Evolutionary conservation across 441 rosid species (phyloP).

Genomic region (Corymbia calophylla): DNA sequence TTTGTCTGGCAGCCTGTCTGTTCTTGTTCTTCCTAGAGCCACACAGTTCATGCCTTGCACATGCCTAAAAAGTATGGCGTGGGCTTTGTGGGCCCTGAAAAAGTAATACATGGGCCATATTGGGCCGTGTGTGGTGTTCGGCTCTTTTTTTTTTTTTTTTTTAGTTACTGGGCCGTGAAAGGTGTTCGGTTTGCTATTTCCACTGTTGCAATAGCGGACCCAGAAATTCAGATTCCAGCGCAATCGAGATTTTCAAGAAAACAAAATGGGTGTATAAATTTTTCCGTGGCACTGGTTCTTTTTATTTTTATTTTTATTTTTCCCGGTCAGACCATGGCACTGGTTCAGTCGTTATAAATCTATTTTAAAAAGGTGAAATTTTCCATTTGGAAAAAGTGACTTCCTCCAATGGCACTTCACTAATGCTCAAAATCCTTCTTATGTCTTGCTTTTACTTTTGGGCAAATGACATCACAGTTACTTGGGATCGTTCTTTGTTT

Average conservation of each 20-base stretch:
- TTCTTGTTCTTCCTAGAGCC: not conserved
- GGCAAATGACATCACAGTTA: not conserved
- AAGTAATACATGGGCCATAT: not conserved
- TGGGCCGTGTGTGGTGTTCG: not conserved
- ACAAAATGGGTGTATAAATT: not conserved
- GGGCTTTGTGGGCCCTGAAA: not conserved
- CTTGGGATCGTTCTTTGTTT: not conserved
- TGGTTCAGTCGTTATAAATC: not conserved
- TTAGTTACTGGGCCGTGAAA: not conserved
- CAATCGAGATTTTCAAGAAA: not conserved
- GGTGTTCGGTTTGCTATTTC: not conserved
- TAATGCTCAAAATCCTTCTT: not conserved
- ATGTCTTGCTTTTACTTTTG: not conserved
- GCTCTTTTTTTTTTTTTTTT: not conserved
- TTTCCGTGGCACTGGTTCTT: not conserved
- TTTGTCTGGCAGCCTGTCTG: not conserved
- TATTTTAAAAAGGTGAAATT: not conserved
- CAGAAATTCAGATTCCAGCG: not conserved
- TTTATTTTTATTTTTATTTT: too few species aligned
- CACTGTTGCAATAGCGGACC: not conserved
- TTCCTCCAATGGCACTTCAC: not conserved
- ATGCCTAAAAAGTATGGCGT: not conserved
- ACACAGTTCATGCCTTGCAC: not conserved
- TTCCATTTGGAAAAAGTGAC: not conserved
- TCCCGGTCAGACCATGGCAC: not conserved